Conservation (phyloP, 768 basidiomycete genomes). For the Suillus weaverae region DNA sequence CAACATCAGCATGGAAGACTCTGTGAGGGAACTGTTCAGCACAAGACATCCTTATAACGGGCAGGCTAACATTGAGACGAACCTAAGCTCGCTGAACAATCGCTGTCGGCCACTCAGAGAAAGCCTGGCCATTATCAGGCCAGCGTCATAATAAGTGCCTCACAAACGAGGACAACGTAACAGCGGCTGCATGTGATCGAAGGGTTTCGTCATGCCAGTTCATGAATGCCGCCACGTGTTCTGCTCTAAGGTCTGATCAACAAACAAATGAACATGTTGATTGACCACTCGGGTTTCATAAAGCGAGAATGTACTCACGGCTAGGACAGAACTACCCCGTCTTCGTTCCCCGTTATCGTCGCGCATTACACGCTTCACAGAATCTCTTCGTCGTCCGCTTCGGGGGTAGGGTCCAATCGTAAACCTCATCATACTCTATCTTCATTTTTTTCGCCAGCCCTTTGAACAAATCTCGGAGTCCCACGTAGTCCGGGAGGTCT, state of each 20-base stretch:
- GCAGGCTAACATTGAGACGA: neutral
- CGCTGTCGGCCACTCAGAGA: conserved; percentile 2
- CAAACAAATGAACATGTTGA: conserved; percentile 1
- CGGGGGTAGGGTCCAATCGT: conserved; percentile 31
- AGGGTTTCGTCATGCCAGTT: neutral
- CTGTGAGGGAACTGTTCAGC: neutral
- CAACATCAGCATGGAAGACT: neutral
- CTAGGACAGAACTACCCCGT: neutral
- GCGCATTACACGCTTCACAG: conserved; percentile 34
- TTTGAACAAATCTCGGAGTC: conserved; percentile 69
- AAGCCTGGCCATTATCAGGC: neutral
- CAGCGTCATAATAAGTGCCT: conserved; percentile 4
- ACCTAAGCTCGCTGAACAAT: conserved; percentile 2
- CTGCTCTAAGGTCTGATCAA: conserved; percentile 1
- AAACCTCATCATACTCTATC: conserved; percentile 47
- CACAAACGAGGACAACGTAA: conserved; percentile 5
- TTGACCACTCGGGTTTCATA: neutral
- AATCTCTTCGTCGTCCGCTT: conserved; percentile 29
- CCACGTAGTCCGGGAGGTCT: conserved; percentile 87
- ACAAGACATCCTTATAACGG: neutral
- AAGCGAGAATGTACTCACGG: neutral
- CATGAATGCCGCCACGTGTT: neutral
- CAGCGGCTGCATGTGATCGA: neutral
- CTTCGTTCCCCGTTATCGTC: neutral
- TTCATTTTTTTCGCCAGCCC: conserved; percentile 17